Evolutionary conservation across 352 stramenopile genomes (phyloP).

Genomic region (Phytophthora pini): DNA sequence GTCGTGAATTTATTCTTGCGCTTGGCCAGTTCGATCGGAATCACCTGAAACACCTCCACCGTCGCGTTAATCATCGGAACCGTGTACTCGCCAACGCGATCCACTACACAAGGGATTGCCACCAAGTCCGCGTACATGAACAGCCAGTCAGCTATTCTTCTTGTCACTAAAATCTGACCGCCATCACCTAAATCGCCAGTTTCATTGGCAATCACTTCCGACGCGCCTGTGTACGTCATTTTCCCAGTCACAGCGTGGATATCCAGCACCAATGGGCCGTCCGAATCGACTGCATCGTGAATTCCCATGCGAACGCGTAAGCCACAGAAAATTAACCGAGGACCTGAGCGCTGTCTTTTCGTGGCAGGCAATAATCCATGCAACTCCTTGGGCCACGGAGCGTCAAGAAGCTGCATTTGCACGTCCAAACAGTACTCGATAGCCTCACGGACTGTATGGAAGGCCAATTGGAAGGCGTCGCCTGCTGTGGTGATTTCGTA

Average conservation of each 20-base stretch:
- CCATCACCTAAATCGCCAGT: conserved; percentile 61
- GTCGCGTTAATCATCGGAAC: conserved; percentile 45
- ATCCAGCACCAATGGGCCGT: conserved; percentile 46
- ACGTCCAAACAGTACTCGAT: conserved; percentile 68
- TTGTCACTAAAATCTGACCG: conserved; percentile 63
- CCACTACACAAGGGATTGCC: conserved; percentile 37
- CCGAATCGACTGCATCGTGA: conserved; percentile 46
- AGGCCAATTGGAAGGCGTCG: conserved; percentile 65
- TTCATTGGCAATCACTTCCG: conserved; percentile 59
- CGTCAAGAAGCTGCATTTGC: conserved; percentile 53
- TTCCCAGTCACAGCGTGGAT: conserved; percentile 61
- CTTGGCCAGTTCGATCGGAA: conserved; percentile 32
- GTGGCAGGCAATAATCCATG: conserved; percentile 47
- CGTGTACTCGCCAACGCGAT: conserved; percentile 47
- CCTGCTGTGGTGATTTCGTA: conserved; percentile 71
- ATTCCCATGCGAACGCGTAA: conserved; percentile 71
- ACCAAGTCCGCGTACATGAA: conserved; percentile 49
- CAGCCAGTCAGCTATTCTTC: conserved; percentile 55
- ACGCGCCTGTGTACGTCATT: conserved; percentile 63
- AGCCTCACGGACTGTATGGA: conserved; percentile 61
- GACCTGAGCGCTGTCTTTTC: conserved; percentile 37
- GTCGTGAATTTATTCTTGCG: conserved; percentile 52
- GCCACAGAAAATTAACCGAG: conserved; percentile 51
- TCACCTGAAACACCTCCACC: conserved; percentile 54
- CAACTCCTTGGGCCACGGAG: conserved; percentile 57